Conservation (phyloP, 345 rosid genomes). For the Citrus cavaleriei region DNA sequence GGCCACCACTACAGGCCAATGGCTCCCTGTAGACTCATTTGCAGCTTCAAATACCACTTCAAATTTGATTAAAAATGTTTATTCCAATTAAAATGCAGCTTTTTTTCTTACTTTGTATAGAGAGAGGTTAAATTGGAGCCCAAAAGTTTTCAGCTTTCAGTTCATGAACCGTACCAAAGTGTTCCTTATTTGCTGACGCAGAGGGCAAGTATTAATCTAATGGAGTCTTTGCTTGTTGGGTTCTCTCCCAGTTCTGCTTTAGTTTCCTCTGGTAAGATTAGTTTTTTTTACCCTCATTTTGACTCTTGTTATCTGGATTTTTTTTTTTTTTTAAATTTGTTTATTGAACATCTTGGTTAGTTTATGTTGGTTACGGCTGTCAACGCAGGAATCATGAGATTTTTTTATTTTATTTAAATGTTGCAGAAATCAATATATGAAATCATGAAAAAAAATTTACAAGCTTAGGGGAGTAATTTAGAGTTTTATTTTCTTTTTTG, state of each 20-base stretch:
- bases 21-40: neutral
- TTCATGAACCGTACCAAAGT: neutral
- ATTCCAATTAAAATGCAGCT: neutral
- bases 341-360: neutral
- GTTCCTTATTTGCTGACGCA: neutral
- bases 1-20: neutral
- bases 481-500: no score
- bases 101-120: no score
- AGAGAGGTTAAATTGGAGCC: neutral
- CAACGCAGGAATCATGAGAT: neutral
- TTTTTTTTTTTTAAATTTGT: neutral
- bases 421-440: neutral
- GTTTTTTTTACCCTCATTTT: neutral
- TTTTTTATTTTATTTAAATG: neutral
- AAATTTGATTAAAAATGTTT: no score
- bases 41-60: no score
- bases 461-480: neutral
- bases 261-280: conserved; percentile 35
- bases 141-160: neutral
- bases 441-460: no score
- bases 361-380: neutral
- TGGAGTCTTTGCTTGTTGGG: conserved; percentile 59
- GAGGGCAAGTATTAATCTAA: conserved; percentile 14
- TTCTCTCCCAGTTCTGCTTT: conserved; percentile 23
- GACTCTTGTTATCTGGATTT: neutral